phyloP scores from a whole-genome alignment of 1,284 basidiomycete genomes.

The Ustilago tritici region DNA sequence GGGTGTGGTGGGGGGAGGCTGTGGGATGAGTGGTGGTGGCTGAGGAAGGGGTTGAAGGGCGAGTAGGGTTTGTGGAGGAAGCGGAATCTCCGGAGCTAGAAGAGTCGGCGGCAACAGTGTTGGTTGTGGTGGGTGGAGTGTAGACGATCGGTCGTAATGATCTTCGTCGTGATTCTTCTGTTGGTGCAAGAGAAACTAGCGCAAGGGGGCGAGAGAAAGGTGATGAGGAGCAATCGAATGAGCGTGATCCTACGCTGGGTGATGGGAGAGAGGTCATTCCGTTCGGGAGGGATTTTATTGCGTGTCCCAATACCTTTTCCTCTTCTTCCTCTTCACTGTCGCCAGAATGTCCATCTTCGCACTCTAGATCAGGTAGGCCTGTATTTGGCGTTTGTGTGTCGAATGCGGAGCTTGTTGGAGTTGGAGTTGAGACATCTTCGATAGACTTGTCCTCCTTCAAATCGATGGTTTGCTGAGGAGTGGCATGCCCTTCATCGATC shows the following conservation, averaged over 20 bases:
- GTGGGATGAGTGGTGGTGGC: neutral
- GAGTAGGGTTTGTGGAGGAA: neutral
- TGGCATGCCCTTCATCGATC: too few relatives aligned
- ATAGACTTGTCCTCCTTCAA: too few relatives aligned
- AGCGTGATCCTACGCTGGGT: neutral
- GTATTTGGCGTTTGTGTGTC: neutral
- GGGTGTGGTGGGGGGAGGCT: neutral
- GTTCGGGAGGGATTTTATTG: slow-evolving; percentile 25
- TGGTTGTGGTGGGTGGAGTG: neutral
- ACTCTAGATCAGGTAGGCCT: neutral
- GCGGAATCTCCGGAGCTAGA: too few relatives aligned
- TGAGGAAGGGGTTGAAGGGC: neutral
- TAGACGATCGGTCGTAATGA: neutral
- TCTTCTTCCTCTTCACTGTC: neutral
- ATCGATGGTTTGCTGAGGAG: too few relatives aligned
- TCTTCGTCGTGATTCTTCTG: neutral
- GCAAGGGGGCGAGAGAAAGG: neutral
- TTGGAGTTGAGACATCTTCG: neutral
- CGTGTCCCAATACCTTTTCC: neutral
- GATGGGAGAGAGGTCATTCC: slow-evolving; percentile 1
- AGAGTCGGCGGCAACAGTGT: too few relatives aligned
- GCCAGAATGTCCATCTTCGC: too few relatives aligned
- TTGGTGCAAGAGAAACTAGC: neutral
- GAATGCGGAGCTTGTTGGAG: neutral
- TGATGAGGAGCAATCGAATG: slow-evolving; percentile 3